Conservation (phyloP, 1,284 basidiomycete genomes). For the Hemileia vastatrix region DNA sequence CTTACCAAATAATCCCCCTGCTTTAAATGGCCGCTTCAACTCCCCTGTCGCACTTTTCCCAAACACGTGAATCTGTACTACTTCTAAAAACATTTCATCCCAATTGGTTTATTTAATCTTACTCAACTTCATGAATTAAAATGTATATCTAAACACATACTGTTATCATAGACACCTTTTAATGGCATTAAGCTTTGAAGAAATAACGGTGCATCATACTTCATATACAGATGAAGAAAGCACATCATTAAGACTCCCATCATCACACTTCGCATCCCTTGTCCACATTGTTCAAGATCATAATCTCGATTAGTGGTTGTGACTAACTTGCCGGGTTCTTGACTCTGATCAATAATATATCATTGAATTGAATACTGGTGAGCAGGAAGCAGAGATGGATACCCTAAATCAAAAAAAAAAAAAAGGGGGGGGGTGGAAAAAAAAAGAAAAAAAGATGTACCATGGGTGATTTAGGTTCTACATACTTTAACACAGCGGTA, state of each 20-base stretch:
- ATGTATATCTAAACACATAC: no score
- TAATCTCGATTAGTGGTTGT: constrained; percentile 92
- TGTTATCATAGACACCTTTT: constrained; percentile 75
- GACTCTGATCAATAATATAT: constrained; percentile 48
- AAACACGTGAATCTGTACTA: constrained; percentile 20
- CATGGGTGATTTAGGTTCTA: constrained; percentile 49
- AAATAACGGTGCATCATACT: constrained; percentile 84
- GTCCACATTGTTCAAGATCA: constrained; percentile 54
- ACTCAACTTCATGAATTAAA: no score
- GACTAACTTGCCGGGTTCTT: constrained; percentile 66
- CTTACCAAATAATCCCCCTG: constrained; percentile 21
- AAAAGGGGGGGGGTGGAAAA: background rate
- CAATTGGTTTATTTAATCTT: no score
- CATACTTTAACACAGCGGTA: constrained; percentile 85
- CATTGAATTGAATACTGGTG: background rate
- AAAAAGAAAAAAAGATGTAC: constrained; percentile 42
- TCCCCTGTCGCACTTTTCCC: constrained; percentile 18
- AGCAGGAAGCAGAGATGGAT: no score
- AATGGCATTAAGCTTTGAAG: constrained; percentile 81
- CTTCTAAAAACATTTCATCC: no score
- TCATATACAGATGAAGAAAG: constrained; percentile 49
- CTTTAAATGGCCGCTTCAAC: constrained; percentile 18
- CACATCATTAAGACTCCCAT: constrained; percentile 77
- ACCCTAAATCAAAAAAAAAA: no score
- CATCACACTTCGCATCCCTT: constrained; percentile 54